phyloP scores from a whole-genome alignment of 108 stramenopile genomes.

The Thalassiosira profunda region DNA sequence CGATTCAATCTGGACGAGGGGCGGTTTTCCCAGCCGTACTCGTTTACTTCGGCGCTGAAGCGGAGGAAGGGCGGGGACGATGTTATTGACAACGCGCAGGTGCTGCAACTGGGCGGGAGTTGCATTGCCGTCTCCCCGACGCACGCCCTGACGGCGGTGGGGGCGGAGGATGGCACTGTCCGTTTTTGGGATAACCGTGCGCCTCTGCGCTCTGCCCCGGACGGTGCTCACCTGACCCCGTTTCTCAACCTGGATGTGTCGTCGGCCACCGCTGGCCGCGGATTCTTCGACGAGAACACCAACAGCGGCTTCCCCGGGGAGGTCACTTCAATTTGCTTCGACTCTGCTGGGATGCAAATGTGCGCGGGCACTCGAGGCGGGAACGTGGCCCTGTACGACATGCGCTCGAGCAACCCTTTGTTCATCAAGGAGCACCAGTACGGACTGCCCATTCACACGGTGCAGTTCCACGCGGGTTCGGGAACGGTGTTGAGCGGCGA shows the following conservation, averaged over 20 bases:
- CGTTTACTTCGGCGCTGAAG: conserved; percentile 47
- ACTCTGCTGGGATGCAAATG: conserved; percentile 88
- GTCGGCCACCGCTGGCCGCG: conserved; percentile 68
- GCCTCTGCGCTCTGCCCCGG: conserved; percentile 22
- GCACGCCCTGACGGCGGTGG: conserved; percentile 82
- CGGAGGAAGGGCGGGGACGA: conserved; percentile 32
- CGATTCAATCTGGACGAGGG: conserved; percentile 97
- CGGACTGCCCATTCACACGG: conserved; percentile 93
- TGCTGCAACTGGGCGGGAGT: conserved; percentile 54
- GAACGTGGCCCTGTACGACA: conserved; percentile 93
- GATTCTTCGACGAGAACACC: conserved; percentile 65
- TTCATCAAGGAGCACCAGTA: conserved; percentile 97
- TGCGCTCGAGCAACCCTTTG: conserved; percentile 91
- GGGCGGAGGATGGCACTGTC: conserved; percentile 90
- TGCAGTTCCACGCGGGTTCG: conserved; percentile 88
- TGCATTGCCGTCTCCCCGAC: conserved; percentile 77
- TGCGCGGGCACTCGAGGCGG: conserved; percentile 95
- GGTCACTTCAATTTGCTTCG: conserved; percentile 90
- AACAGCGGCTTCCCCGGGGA: conserved; percentile 53
- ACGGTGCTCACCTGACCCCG: conserved; percentile 64
- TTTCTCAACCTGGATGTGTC: conserved; percentile 85
- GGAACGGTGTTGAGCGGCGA: conserved; percentile 89
- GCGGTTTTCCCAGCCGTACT: conserved; percentile 90
- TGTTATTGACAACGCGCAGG: conserved; percentile 19
- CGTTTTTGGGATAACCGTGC: conserved; percentile 94